Base-by-base conservation (phyloP, 352 stramenopile genomes). In the Pythium periplocum region DNA sequence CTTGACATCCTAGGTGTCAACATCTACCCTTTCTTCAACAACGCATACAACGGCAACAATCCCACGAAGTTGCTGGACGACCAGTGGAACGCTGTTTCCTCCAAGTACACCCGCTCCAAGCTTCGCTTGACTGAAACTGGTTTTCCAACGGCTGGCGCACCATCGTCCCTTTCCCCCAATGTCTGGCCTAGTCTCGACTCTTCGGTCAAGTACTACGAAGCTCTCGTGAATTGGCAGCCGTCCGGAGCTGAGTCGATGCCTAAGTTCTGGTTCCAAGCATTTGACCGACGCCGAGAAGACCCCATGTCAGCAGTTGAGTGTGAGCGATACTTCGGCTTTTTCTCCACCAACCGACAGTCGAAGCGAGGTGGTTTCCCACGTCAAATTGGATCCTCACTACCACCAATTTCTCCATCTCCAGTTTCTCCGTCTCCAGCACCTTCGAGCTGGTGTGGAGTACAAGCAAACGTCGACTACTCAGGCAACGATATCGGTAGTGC, bases 21-120 rank as follows among this genome's bases (percentile, higher is more conserved):
- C 51, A 75, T 75, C 55, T 76, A 76, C 59, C 68, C 68, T 34
- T 76, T 73, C 51, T 76, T 76, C 48, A 56, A 57, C 53, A 63
- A 61, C 43, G 45, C n/a, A 11, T 76, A 68, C 63, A 34, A 70
- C n/a, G 32, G 37, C 6, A 52, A 35, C 31, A 49, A 70, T 11
- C 64, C 68, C 8, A 42, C 46, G 5, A 53, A 45, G 9, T 31
- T 73, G 34, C 57, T 76, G 17, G 39, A 68, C 8, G 40, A 26
- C 12, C 48, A 57, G 42, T 76, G 68, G 68, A 63, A 71, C 40
- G 6, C 38, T 6, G 56, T 59, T 10, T 32, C 51, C 26, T 52
- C 30, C n/a, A 59, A 58, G 26, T 78, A 62, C 53, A 46, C 56
- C 4, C 33, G 35, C 26, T 38, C 54, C 42, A 74, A 74, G 57